These are phyloP conservation scores for Aspergillus uvarum DNA, from an alignment of 2,329 filamentous ascomycete genomes.

Conservation along the genomic window DNA sequence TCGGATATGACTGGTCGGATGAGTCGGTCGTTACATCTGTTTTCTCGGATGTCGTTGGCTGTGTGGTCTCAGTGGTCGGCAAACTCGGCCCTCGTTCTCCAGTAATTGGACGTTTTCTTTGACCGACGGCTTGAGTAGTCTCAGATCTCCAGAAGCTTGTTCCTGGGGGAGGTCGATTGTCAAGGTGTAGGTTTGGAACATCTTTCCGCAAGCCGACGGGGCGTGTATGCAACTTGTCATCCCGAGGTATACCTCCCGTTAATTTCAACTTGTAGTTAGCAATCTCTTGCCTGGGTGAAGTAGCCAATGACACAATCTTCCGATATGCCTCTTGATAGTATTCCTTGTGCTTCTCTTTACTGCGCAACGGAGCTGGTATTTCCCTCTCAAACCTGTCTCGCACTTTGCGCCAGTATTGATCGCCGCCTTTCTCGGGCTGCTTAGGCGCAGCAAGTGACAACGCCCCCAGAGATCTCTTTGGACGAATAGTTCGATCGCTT, in stretches of 20 bases:
- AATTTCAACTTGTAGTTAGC: slow-evolving; percentile 22
- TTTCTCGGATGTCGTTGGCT: slow-evolving; percentile 19
- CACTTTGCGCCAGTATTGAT: slow-evolving; percentile 31
- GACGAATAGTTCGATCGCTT: neutral
- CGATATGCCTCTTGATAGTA: slow-evolving; percentile 21
- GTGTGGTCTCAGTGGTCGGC: slow-evolving; percentile 26
- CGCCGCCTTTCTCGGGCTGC: slow-evolving; percentile 23
- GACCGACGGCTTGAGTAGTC: slow-evolving; percentile 10
- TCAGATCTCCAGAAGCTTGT: slow-evolving; percentile 19
- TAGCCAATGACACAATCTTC: slow-evolving; percentile 24
- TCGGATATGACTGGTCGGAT: slow-evolving; percentile 28
- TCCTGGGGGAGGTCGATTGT: slow-evolving; percentile 20
- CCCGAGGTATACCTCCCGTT: slow-evolving; percentile 6
- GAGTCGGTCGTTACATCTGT: slow-evolving; percentile 26
- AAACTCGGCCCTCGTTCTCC: slow-evolving; percentile 39
- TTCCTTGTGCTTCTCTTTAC: slow-evolving; percentile 24
- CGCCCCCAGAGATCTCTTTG: slow-evolving; percentile 7
- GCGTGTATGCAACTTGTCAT: slow-evolving; percentile 13
- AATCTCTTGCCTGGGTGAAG: slow-evolving; percentile 21
- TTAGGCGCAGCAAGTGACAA: slow-evolving; percentile 13
- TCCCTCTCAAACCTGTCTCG: slow-evolving; percentile 29
- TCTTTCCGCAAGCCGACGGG: slow-evolving; percentile 40
- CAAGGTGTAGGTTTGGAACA: slow-evolving; percentile 38
- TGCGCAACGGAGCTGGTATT: slow-evolving; percentile 18
- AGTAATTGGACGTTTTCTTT: slow-evolving; percentile 34